Evolutionary conservation across 805 yeast genomes (phyloP), one percentile per base, ranked within the genome.

Genomic region (Metschnikowia henanensis): DNA sequence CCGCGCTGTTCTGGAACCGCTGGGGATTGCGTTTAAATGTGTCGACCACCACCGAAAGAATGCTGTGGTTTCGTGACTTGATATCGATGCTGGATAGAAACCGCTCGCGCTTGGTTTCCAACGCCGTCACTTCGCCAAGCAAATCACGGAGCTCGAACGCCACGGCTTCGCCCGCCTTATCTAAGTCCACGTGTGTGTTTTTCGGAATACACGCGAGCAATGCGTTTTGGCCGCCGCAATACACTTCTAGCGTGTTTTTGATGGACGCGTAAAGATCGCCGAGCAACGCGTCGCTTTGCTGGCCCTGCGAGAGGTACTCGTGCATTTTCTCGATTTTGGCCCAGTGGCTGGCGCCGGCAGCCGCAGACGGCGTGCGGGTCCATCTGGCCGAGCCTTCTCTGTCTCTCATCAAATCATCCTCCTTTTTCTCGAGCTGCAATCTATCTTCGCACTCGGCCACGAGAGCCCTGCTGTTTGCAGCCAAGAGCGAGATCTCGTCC

Each of bases 251-350:
- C 8, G 60, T 56, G 1, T 74, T 70, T 43, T 72, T 76, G 37
- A 86, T 68, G n/a, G 73, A 70, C 1, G 59, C 50, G 49, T 80
- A 77, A 37, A 77, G 76, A 3, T 63, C 58, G 5, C 61, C 52
- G 0, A 87, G 76, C 2, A 75, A 65, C 3, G 60, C 60, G 60
- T 90, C 96, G 7, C 94, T 86, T 3, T 65, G 56, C 22, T 65
- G 62, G 1, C 95, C 94, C 48, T 79, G 80, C 1, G 56, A 52
- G 15, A 85, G 59, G 54, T 81, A 83, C 3, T 55, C 58, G 25
- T 69, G 70, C 57, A 83, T 66, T 17, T 73, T 73, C 2, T 58
- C 55, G 1, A 82, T 56, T 37, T 74, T 74, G 3, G 62, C 60
- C 35, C 63, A 50, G 4, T 76, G 59, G 1, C 64, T 68, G 0